Base-by-base conservation (phyloP, 306 rosid species). In the Mimosa pudica region DNA sequence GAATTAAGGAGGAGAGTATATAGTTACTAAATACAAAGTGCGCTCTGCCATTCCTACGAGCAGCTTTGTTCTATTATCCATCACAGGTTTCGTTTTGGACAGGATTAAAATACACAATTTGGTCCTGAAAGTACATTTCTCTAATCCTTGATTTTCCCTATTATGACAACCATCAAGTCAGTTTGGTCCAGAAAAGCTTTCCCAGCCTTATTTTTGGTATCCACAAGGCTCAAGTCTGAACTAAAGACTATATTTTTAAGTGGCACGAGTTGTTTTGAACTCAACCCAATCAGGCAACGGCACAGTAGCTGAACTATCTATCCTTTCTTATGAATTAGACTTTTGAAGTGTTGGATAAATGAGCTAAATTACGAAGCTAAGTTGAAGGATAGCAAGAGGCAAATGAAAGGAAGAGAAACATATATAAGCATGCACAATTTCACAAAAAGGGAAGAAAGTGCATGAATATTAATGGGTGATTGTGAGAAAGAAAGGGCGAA, bases 1-100 rank as follows among this genome's bases (percentile, higher is more conserved):
- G 73, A 77, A 33, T 80, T 45, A 73, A 82, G 65, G 75, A 49
- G 49, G 48, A 55, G 65, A 47, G 24, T 20, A 20, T 61, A 24
- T 71, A 65, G 13, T 16, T 24, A 24, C 30, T 38, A 13, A 54
- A 57, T 73, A 8, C 73, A 35, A 36, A 54, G 30, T 13, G 24
- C 65, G 30, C 76, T 74, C 69, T 70, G 83, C 14, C 74, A 74
- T 46, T 33, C 24, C 10, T 18, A 24, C 30, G 30, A 41, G 52
- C 16, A 3, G 62, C 44, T 42, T 55, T 3, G n/a, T 16, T 64
- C 45, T 7, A 66, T 66, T 66, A 38, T 66, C 18, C 46, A 44
- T 18, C 46, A 36, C 46, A 64, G 10, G 46, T 14, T 64, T 64
- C 10, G 5, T 13, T 63, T 33, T 63, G 44, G 69, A 35, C 10